Evolutionary conservation across 2,329 filamentous ascomycete species (phyloP), one percentile per base, ranked within the genome.

Genomic region (Tolypocladium pustulatum): DNA sequence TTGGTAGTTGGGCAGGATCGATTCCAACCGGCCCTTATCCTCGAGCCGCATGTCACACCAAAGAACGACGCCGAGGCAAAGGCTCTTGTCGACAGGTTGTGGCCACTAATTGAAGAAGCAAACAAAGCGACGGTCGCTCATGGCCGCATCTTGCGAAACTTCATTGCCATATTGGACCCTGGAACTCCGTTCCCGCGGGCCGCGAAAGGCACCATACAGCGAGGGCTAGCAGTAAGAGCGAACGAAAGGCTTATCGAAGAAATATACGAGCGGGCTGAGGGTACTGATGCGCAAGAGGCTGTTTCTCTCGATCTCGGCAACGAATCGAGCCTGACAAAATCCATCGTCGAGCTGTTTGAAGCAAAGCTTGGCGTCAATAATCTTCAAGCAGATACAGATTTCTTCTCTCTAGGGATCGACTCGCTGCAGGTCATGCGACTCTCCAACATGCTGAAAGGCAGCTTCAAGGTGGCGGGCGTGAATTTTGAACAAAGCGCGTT

Each of bases 21-120:
- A 2, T 78, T 82, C 62, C 76, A 81, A 62, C 69, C 80, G 0
- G 75, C 73, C 0, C 62, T 82, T 3, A 68, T 82, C 6, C 61
- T 82, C 43, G 81, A 83, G 60, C 77, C 78, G 0, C 38, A 57
- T 2, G 60, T 55, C 2, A 52, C 66, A 0, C 74, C 74, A 0
- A 56, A 64, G 37, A 65, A 61, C 1, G 59, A 66, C 9, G 62
- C 60, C 5, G 66, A 63, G 7, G 43, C 38, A 8, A 38, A 63
- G n/a, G 56, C 64, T 0, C 62, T 81, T 0, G 65, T 81, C 20
- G 75, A 77, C 0, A 66, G 63, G 1, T 61, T 81, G 2, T 81
- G 77, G 78, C 73, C 76, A 0, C 41, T 68, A 3, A 69, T 81
- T 2, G 70, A 75, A 30, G 62, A 70, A 10, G 75, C 72, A 1